Evolutionary conservation across 1,284 basidiomycete genomes (phyloP), one percentile per base, ranked within the genome.

Genomic region (Phylloboletellus chloephorus): DNA sequence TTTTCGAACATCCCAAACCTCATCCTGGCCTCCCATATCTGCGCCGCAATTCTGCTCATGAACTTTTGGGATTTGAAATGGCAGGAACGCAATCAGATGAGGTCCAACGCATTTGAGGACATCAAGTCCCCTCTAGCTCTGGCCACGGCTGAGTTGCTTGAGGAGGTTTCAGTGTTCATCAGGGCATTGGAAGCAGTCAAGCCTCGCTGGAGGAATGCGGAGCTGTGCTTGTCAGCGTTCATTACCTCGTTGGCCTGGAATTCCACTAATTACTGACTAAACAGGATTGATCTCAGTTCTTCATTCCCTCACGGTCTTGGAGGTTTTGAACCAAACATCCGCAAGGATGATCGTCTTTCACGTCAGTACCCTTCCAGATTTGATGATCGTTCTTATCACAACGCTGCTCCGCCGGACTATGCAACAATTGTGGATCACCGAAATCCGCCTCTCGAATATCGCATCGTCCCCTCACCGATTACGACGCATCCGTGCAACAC

Each of bases 1-100:
- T 60, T 69, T 43, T 60, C 61, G 19, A 63, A 71, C 39, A 51
- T 64, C 21, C 67, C 68, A 5, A 63, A 52, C 23, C 54, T 74
- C 29, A 66, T 74, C 35, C 56, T 66, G 42, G 58, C 63, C 16
- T 61, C 71, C 9, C 67, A 76, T 47, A 56, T 72, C 25, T 69
- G 67, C 25, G 70, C 71, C 6, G 69, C 67, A 2, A 56, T 72
- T 10, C 58, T 79, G 13, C 56, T 75, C 10, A 55, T 73, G 42
- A 61, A 67, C 32, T 60, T 72, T 23, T 79, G 76, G 74, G 67
- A 73, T 45, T 44, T 73, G 35, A 77, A 73, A 51, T 55, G 59
- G 36, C 67, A 68, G 47, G 71, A 73, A 41, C 65, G 60, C 39
- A 50, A 43, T 10, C 53, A 59, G 31, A 53, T 47, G 39, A 48